Conservation (phyloP, 768 basidiomycete genomes). For the Paxillus involutus region DNA sequence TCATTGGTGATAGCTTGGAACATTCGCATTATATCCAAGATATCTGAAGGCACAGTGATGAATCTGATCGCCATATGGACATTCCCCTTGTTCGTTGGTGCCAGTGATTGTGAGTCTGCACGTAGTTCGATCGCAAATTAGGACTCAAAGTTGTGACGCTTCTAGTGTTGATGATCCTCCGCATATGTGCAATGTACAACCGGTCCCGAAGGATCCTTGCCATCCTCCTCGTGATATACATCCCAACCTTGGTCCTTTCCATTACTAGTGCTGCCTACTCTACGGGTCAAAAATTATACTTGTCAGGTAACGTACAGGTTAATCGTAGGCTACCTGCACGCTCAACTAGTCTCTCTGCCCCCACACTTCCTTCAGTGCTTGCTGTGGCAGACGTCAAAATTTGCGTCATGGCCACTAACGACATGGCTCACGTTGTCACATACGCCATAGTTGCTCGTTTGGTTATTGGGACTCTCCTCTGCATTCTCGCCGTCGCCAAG, state of each 20-base stretch:
- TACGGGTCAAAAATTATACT: background rate
- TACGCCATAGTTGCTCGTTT: slow-evolving; percentile 6
- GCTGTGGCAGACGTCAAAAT: background rate
- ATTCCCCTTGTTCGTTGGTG: slow-evolving; percentile 11
- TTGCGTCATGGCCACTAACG: background rate
- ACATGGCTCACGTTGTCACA: background rate
- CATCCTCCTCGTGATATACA: slow-evolving; percentile 10
- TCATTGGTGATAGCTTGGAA: no score
- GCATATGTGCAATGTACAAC: slow-evolving; percentile 24
- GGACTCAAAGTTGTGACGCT: background rate
- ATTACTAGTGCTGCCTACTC: background rate
- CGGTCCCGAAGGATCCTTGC: slow-evolving; percentile 12
- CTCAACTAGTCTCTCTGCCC: background rate
- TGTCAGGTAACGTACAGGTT: background rate
- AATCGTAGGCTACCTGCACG: no score
- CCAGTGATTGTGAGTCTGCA: slow-evolving; percentile 13
- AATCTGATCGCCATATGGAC: background rate
- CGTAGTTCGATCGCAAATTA: background rate
- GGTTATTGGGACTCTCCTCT: no score
- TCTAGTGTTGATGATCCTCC: slow-evolving; percentile 24
- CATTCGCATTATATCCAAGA: background rate
- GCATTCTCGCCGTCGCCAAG: no score
- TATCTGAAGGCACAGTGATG: slow-evolving; percentile 6
- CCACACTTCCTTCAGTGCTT: background rate
- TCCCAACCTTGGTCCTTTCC: slow-evolving; percentile 1